Percentiles rank a stretch among this genome's conserved stretches.
phyloP scores from a whole-genome alignment of 2,329 filamentous ascomycete species.

The Diaporthe longicolla region DNA sequence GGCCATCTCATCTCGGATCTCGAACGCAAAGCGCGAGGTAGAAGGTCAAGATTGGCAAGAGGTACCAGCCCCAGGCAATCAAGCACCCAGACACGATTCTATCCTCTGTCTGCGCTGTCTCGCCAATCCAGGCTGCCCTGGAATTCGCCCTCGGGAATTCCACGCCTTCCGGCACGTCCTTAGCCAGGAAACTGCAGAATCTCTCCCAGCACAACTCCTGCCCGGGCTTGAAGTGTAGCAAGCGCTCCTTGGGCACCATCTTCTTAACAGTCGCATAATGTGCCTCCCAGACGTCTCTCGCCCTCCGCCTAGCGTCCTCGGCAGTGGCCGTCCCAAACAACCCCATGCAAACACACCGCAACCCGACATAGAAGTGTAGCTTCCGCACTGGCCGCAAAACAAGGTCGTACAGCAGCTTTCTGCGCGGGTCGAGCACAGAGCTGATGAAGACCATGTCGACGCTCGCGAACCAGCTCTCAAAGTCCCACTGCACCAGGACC shows the following conservation, averaged over 20 bases:
- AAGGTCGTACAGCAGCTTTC: constrained; percentile 16
- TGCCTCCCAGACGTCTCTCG: constrained; percentile 63
- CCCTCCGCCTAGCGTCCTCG: constrained; percentile 66
- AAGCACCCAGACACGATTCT: background rate
- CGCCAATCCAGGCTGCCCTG: background rate
- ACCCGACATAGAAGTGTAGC: constrained; percentile 54
- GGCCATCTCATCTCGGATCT: background rate
- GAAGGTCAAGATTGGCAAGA: background rate
- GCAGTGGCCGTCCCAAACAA: constrained; percentile 79
- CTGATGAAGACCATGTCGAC: constrained; percentile 65
- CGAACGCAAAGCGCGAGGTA: background rate
- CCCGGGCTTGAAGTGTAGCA: constrained; percentile 18
- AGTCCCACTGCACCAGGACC: constrained; percentile 75
- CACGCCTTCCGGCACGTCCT: constrained; percentile 10
- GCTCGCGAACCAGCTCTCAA: constrained; percentile 72
- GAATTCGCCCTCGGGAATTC: background rate
- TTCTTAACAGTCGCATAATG: constrained; percentile 43
- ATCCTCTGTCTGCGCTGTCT: constrained; percentile 14
- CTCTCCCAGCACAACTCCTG: constrained; percentile 27
- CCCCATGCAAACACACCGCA: constrained; percentile 74
- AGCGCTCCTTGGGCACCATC: constrained; percentile 52
- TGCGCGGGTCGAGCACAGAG: background rate
- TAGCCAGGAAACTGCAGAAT: constrained; percentile 23
- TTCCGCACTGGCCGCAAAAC: background rate
- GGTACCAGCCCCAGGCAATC: background rate